A percentile compares a stretch with the other conserved stretches of the same genome.
Conservation (phyloP, 345 rosid genomes). For the Heritiera littoralis region DNA sequence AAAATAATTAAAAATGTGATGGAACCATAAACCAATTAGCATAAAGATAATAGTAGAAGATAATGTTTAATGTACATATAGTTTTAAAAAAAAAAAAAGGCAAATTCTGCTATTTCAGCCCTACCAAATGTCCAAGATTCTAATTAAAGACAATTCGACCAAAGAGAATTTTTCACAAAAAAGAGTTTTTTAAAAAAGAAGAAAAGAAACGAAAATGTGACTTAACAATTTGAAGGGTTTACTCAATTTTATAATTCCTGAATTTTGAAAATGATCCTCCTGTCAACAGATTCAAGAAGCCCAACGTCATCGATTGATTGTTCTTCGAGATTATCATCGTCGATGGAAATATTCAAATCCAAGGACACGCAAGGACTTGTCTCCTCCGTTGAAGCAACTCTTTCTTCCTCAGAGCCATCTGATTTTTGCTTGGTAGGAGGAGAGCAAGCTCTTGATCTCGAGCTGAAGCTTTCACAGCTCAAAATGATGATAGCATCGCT, state of each 20-base stretch:
- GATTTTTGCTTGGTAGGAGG: conserved; percentile 47
- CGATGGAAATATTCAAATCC: conserved; percentile 75
- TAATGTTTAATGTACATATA: conserved; percentile 20
- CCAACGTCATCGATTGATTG: conserved; percentile 62
- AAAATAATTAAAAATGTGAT: background rate
- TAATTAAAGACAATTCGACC: conserved; percentile 21
- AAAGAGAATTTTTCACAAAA: conserved; percentile 29
- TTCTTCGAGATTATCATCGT: conserved; percentile 43
- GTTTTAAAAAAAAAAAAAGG: background rate
- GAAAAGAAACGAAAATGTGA: background rate
- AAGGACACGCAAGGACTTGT: conserved; percentile 47
- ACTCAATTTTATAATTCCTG: conserved; percentile 29
- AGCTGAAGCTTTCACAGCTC: conserved; percentile 71
- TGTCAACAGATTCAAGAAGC: conserved; percentile 71
- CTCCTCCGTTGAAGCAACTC: conserved; percentile 26
- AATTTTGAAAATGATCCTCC: conserved; percentile 51
- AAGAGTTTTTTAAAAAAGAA: background rate
- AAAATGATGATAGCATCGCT: conserved; percentile 73
- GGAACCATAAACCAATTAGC: conserved; percentile 13
- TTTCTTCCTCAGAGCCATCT: conserved; percentile 38
- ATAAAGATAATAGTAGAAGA: conserved; percentile 23
- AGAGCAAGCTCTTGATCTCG: conserved; percentile 73
- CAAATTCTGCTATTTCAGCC: conserved; percentile 24
- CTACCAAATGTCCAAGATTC: conserved; percentile 17
- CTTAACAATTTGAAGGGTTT: background rate